These are phyloP conservation scores for Sisymbrium irio DNA, from an alignment of 345 rosid species.

Conservation along the genomic window DNA sequence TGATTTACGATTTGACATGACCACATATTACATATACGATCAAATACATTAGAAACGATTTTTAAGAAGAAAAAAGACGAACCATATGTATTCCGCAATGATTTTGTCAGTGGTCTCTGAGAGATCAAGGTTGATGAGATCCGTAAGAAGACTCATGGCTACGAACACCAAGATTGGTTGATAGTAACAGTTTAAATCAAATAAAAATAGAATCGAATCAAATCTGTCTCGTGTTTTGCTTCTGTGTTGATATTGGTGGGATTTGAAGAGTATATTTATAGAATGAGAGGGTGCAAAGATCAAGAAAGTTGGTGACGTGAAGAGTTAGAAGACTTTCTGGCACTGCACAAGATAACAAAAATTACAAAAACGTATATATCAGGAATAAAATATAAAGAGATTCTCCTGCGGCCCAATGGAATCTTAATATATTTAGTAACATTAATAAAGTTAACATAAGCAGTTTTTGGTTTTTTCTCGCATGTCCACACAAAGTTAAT, in stretches of 20 bases:
- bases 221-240: slow-evolving; percentile 3
- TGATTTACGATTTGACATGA: neutral
- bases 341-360: slow-evolving; percentile 7
- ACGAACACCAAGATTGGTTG: neutral
- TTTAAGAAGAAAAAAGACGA: slow-evolving; percentile 20
- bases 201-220: neutral
- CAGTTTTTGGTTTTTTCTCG: neutral
- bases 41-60: neutral
- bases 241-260: slow-evolving; percentile 19
- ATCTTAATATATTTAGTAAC: slow-evolving; percentile 11
- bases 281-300: neutral
- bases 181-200: neutral
- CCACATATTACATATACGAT: neutral
- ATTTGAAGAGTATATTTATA: slow-evolving; percentile 26
- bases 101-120: slow-evolving; percentile 67
- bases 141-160: slow-evolving; percentile 62
- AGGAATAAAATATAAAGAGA: slow-evolving; percentile 13
- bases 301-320: slow-evolving; percentile 28
- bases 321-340: slow-evolving; percentile 20
- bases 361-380: neutral
- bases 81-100: slow-evolving; percentile 96
- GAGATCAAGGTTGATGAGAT: slow-evolving; percentile 81
- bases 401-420: slow-evolving; percentile 28
- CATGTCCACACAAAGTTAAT: neutral
- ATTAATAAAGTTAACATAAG: neutral